Evolutionary conservation across 2,329 filamentous ascomycete genomes (phyloP).

Genomic region (Aspergillus latus): DNA sequence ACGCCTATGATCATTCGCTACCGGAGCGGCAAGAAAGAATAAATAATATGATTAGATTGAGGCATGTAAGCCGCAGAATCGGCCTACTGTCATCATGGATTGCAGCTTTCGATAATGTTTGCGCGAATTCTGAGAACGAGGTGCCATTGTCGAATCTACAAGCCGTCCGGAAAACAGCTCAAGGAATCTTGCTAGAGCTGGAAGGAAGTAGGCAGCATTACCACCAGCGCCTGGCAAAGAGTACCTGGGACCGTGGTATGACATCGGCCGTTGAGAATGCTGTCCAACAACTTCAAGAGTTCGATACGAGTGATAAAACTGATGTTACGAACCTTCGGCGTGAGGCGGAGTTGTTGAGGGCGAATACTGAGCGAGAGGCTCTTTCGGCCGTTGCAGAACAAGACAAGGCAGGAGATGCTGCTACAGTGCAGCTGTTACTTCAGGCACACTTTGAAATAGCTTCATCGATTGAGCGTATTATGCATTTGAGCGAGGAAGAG

Average conservation of each 20-base stretch:
- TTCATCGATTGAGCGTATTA: constrained; percentile 75
- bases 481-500: constrained; percentile 78
- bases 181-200: constrained; percentile 83
- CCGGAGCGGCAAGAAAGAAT: constrained; percentile 76
- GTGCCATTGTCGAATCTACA: constrained; percentile 65
- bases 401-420: constrained; percentile 76
- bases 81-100: constrained; percentile 88
- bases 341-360: constrained; percentile 83
- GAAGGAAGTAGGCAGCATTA: constrained; percentile 89
- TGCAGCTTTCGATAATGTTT: constrained; percentile 81
- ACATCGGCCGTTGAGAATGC: constrained; percentile 87
- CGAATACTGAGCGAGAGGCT: constrained; percentile 77
- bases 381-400: constrained; percentile 76
- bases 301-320: constrained; percentile 64
- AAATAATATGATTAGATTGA: constrained; percentile 75
- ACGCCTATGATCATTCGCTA: constrained; percentile 78
- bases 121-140: constrained; percentile 68
- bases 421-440: constrained; percentile 77
- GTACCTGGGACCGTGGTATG: constrained; percentile 82
- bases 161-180: constrained; percentile 81
- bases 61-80: constrained; percentile 81
- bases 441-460: constrained; percentile 91
- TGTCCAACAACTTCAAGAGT: constrained; percentile 70
- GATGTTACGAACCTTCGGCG: constrained; percentile 72
- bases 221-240: constrained; percentile 76